phyloP scores from a whole-genome alignment of 331 rosid genomes.

The Malus hybrid region DNA sequence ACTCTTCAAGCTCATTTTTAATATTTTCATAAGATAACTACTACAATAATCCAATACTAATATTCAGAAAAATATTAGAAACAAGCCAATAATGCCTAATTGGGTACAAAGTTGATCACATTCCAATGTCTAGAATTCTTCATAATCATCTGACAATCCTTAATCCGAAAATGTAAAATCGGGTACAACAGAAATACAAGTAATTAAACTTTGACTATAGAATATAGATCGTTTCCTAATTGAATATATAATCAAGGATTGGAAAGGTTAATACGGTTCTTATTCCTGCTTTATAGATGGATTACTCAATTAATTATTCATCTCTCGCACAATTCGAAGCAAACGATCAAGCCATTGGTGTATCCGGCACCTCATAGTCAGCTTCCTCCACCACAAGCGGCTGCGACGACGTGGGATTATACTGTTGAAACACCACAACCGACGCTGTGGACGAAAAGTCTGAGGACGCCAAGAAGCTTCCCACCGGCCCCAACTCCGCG shows the following conservation, averaged over 20 bases:
- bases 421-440: slow-evolving; percentile 59
- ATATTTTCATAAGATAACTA: no score
- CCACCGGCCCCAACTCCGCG: slow-evolving; percentile 66
- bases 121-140: no score
- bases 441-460: slow-evolving; percentile 48
- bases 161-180: rapidly evolving
- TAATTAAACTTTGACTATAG: no score
- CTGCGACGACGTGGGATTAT: slow-evolving; percentile 24
- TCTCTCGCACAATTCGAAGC: not conserved
- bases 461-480: slow-evolving; percentile 49
- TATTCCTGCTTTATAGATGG: not conserved
- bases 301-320: no score
- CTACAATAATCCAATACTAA: no score
- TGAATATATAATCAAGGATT: no score
- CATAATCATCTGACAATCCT: no score
- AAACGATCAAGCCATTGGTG: not conserved
- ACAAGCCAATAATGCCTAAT: no score
- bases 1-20: no score
- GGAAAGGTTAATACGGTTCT: not conserved
- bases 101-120: no score
- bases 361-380: not conserved
- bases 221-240: not conserved
- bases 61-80: no score
- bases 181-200: no score
- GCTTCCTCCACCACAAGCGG: slow-evolving; percentile 41